These are phyloP conservation scores for Fomitopsis pinicola DNA, from an alignment of 1,284 basidiomycete species.

Conservation along the genomic window DNA sequence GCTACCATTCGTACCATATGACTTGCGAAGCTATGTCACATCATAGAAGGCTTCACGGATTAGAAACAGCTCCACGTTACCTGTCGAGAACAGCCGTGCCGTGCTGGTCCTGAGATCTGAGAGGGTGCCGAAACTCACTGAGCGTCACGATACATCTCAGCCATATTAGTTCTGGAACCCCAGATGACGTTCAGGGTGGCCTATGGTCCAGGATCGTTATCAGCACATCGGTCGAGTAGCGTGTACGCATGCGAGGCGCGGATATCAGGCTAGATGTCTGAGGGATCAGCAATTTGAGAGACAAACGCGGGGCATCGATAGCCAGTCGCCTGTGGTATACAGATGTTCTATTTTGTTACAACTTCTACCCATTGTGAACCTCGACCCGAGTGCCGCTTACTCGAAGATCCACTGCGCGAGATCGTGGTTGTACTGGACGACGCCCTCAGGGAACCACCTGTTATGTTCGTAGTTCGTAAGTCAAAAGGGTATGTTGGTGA, in stretches of 20 bases:
- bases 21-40: too few relatives aligned
- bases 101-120: not conserved
- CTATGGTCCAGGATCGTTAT: not conserved
- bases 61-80: not conserved
- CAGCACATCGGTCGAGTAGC: not conserved
- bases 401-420: constrained; percentile 82
- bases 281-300: not conserved
- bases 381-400: constrained; percentile 37
- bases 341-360: constrained; percentile 4
- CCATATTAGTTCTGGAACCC: too few relatives aligned
- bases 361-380: not conserved
- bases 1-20: too few relatives aligned
- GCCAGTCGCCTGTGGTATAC: not conserved
- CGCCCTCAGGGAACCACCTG: constrained; percentile 86
- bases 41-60: not conserved
- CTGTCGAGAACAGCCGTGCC: not conserved
- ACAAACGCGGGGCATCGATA: not conserved
- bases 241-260: not conserved
- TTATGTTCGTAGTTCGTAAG: constrained; percentile 12
- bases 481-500: not conserved
- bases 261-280: not conserved
- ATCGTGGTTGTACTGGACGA: constrained; percentile 71
- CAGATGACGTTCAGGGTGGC: not conserved
- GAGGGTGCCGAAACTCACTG: too few relatives aligned
- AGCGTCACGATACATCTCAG: too few relatives aligned